Percentiles rank a stretch among this genome's conserved stretches.
Conservation (phyloP, 2,329 filamentous ascomycete species). For the Neonectria magnoliae region DNA sequence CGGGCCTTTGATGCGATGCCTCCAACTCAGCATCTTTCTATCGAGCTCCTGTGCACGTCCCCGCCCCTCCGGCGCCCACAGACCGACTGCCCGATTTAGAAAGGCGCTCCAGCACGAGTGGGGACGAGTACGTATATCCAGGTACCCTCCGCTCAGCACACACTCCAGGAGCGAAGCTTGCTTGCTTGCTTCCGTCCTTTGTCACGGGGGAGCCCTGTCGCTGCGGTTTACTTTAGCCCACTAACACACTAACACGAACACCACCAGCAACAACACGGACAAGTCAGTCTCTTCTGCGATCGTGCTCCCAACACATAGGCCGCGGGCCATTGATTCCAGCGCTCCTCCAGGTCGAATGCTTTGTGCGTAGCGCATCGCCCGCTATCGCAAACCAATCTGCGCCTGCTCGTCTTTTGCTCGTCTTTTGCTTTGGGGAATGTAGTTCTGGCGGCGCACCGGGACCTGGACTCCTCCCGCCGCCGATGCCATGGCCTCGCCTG, state of each 20-base stretch:
- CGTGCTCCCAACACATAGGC: conserved; percentile 1
- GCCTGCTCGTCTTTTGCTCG: conserved; percentile 15
- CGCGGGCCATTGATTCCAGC: conserved; percentile 23
- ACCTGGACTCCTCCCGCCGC: conserved; percentile 27
- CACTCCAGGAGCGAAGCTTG: background rate
- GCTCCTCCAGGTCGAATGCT: conserved; percentile 26
- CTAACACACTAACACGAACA: conserved; percentile 38
- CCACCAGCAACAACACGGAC: conserved; percentile 24
- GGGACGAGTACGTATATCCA: conserved; percentile 2
- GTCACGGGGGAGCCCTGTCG: conserved; percentile 30
- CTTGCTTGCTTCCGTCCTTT: background rate
- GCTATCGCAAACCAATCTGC: conserved; percentile 4
- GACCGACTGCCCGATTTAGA: background rate
- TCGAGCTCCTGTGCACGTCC: background rate
- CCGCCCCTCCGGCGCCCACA: background rate
- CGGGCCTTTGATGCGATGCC: background rate
- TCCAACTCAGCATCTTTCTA: background rate
- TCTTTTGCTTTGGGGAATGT: conserved; percentile 26
- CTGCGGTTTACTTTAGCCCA: conserved; percentile 18
- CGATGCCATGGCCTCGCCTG: conserved; percentile 42
- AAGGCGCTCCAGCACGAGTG: background rate
- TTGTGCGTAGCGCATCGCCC: conserved; percentile 1
- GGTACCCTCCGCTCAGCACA: background rate
- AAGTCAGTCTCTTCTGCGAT: conserved; percentile 8
- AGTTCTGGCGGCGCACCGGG: conserved; percentile 30